phyloP scores from a whole-genome alignment of 225 moss, liverwort and hornwort species.

The Physcomitrium patens region DNA sequence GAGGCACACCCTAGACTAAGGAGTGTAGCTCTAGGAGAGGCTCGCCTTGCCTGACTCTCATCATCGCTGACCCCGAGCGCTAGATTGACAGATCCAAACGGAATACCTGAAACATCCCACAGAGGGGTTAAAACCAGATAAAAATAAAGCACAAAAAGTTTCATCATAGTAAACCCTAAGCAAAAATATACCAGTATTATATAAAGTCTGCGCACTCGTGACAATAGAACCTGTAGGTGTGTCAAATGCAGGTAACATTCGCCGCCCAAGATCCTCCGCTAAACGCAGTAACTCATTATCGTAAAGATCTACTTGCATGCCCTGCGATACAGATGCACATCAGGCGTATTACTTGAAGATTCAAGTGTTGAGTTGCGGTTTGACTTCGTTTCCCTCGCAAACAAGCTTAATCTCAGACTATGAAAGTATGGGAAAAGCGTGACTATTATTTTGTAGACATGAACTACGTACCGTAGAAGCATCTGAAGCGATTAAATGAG shows the following conservation, averaged over 20 bases:
- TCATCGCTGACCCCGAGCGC: conserved; percentile 87
- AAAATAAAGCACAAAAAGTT: conserved; percentile 18
- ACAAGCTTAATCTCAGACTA: conserved; percentile 17
- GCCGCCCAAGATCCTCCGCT: conserved; percentile 87
- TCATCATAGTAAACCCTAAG: background rate
- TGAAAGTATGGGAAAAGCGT: background rate
- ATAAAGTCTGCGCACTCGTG: background rate
- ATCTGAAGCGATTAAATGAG: conserved; percentile 91
- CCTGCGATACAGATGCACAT: conserved; percentile 45
- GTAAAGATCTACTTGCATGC: conserved; percentile 88
- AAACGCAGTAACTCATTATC: conserved; percentile 77
- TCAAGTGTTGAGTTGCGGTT: conserved; percentile 3
- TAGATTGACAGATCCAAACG: conserved; percentile 96
- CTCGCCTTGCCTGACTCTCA: conserved; percentile 99
- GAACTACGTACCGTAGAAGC: conserved; percentile 59
- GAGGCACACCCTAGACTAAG: conserved; percentile 75
- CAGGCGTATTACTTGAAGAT: conserved; percentile 18
- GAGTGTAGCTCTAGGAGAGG: conserved; percentile 73
- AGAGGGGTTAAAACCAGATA: conserved; percentile 6
- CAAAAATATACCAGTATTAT: background rate
- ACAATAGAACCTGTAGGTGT: conserved; percentile 82
- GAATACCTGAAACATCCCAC: conserved; percentile 68
- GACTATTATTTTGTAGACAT: background rate
- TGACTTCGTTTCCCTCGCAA: conserved; percentile 14
- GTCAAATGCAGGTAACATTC: conserved; percentile 95